Evolutionary conservation across 352 stramenopile species (phyloP).

Genomic region (Pythium biforme): DNA sequence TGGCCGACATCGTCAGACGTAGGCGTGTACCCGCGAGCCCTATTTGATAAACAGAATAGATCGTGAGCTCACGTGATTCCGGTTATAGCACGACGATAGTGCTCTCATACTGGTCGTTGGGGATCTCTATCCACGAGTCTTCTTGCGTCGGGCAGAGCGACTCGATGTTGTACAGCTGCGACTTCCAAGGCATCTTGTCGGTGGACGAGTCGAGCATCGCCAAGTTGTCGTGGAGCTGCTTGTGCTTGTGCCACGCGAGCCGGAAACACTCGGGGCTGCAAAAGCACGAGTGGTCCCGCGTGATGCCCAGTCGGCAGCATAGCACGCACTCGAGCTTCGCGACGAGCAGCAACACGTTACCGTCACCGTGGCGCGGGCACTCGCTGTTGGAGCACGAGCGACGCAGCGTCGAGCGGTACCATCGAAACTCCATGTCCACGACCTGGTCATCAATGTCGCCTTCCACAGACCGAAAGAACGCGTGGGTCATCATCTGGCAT

Average conservation of each 20-base stretch:
- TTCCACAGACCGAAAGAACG: constrained; percentile 44
- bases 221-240: constrained; percentile 37
- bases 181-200: constrained; percentile 35
- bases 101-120: constrained; percentile 21
- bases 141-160: constrained; percentile 26
- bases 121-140: constrained; percentile 40
- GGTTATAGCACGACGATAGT: neutral
- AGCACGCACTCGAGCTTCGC: constrained; percentile 46
- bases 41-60: neutral
- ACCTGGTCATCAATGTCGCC: constrained; percentile 40
- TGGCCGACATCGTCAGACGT: constrained; percentile 67
- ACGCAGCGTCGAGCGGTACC: constrained; percentile 36
- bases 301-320: constrained; percentile 39
- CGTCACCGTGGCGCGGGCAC: constrained; percentile 40
- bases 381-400: constrained; percentile 38
- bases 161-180: constrained; percentile 33
- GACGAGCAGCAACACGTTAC: constrained; percentile 42
- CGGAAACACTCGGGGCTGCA: constrained; percentile 45
- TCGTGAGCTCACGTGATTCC: neutral
- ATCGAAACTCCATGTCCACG: constrained; percentile 41
- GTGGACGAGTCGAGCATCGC: constrained; percentile 7
- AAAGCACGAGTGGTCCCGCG: constrained; percentile 40
- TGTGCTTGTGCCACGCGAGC: constrained; percentile 42
- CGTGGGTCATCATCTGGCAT: constrained; percentile 41
- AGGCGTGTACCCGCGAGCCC: constrained; percentile 60